Evolutionary conservation across 208 protist genomes (phyloP).

Genomic region (Trypanosoma cruzi): DNA sequence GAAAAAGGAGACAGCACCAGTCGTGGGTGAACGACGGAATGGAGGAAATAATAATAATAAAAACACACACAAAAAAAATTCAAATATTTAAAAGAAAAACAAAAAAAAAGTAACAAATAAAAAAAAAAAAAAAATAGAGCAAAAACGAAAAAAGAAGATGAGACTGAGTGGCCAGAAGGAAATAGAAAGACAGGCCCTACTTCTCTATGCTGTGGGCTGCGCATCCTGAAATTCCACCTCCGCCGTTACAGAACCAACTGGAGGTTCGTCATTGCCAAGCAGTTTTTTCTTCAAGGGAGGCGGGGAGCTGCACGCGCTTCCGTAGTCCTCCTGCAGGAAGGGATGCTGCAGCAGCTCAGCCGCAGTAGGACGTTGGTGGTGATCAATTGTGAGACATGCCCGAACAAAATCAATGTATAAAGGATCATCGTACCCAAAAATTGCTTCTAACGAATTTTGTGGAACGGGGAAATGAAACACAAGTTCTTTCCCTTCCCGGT

Average conservation of each 20-base stretch:
- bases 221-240: not conserved
- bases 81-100: too few relatives aligned
- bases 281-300: constrained; percentile 22
- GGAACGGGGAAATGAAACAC: constrained; percentile 37
- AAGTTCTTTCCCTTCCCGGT: constrained; percentile 16
- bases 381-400: constrained; percentile 39
- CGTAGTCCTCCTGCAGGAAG: constrained; percentile 43
- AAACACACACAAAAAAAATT: too few relatives aligned
- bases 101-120: too few relatives aligned
- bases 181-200: too few relatives aligned
- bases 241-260: not conserved
- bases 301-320: constrained; percentile 20
- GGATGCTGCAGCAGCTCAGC: constrained; percentile 46
- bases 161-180: too few relatives aligned
- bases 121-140: not conserved
- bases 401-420: constrained; percentile 57
- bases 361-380: constrained; percentile 33
- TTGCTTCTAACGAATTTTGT: constrained; percentile 25
- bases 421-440: constrained; percentile 57
- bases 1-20: too few relatives aligned
- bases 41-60: too few relatives aligned
- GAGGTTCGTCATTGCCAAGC: not conserved
- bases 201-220: constrained; percentile 4
- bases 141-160: not conserved
- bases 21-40: too few relatives aligned